phyloP scores from a whole-genome alignment of 331 rosid species.

The Rhamnella rubrinervis region DNA sequence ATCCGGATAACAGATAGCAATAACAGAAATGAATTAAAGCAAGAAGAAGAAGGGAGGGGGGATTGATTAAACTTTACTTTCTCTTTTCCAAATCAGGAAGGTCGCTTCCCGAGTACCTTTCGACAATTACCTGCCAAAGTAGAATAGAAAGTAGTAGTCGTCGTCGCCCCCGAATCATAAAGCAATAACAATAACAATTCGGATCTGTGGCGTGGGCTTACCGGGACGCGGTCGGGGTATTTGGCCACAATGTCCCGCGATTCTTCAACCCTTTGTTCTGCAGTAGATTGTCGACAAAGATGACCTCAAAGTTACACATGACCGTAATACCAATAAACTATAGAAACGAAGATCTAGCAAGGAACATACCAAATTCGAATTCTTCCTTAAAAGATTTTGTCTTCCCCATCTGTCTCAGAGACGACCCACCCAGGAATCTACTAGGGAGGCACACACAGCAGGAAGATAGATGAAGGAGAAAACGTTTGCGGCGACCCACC shows the following conservation, averaged over 20 bases:
- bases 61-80: conserved; percentile 38
- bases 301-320: not conserved
- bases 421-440: not conserved
- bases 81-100: conserved; percentile 83
- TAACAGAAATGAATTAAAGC: too few relatives aligned
- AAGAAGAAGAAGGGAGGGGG: too few relatives aligned
- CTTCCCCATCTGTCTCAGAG: conserved; percentile 42
- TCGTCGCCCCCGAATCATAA: not conserved
- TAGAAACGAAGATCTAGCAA: not conserved
- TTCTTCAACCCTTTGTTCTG: conserved; percentile 68
- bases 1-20: too few relatives aligned
- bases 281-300: not conserved
- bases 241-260: conserved; percentile 58
- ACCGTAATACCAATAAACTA: not conserved
- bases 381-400: conserved; percentile 56
- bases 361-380: conserved; percentile 46
- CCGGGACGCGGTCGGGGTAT: conserved; percentile 80
- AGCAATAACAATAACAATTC: not conserved
- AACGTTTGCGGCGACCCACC: too few relatives aligned
- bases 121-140: conserved; percentile 63
- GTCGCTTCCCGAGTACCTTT: conserved; percentile 52
- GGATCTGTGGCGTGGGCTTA: conserved; percentile 9
- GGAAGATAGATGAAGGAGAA: not conserved
- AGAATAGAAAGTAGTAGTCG: not conserved
- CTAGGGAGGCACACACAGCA: too few relatives aligned